Evolutionary conservation across 2,329 filamentous ascomycete genomes (phyloP), one percentile per base, ranked within the genome.

Genomic region (Sporothrix humicola): DNA sequence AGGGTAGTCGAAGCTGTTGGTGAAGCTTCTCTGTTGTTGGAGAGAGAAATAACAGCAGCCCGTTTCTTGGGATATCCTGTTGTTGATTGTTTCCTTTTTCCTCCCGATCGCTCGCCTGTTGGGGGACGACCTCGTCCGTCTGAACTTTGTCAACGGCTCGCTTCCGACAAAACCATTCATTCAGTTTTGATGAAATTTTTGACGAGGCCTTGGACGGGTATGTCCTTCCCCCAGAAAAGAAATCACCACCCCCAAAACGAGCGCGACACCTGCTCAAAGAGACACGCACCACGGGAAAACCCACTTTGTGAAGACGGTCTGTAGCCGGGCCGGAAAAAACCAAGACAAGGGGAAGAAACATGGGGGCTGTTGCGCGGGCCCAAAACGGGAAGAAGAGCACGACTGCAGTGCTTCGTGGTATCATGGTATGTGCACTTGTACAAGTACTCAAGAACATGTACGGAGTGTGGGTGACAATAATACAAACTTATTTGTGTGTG

Each of bases 241-340:
- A 23, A 46, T 46, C 59, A 20, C 17, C 44, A n/a, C 31, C 31
- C 59, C 31, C 59, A 13, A 65, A 65, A 46, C 23, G 37, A 42
- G 20, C 42, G 59, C 59, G 46, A 20, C n/a, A 5, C 10, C 59
- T 17, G 42, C n/a, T 23, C 4, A 65, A 46, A 66, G 20, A 48
- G 42, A 66, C 42, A 66, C 42, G 61, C 42, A 20, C 12, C 12
- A n/a, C 42, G 42, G 68, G 26, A 56, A 46, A 71, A 37, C 83
- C 82, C 82, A 84, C 17, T 80, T 10, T 69, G 50, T 23, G 20
- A 37, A 66, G 15, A 50, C 37, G n/a, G 61, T 66, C 46, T 72
- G 59, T 31, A 72, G 58, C 70, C 70, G 58, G 26, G 26, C 56
- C 70, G 56, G 58, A 26, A 72, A 65, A 72, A 72, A 65, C 23